These are phyloP conservation scores for Platanthera zijinensis DNA, from an alignment of 106 monocot species.

Conservation along the genomic window DNA sequence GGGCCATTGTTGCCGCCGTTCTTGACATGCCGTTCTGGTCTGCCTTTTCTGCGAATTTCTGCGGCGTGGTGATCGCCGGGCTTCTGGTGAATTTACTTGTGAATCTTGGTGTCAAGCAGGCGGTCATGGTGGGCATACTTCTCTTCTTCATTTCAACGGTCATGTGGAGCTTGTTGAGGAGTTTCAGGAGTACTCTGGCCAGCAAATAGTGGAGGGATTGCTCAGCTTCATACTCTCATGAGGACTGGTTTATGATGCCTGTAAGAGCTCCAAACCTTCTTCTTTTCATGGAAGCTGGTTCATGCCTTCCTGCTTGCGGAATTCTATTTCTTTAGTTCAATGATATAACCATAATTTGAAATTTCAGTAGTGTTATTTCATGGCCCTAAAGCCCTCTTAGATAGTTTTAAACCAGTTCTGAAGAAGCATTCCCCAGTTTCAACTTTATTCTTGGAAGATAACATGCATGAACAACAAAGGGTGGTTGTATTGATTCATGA, in stretches of 20 bases:
- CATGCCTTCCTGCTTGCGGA: too few relatives aligned
- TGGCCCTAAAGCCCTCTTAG: too few relatives aligned
- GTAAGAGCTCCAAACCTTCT: background rate
- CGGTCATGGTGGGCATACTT: constrained; percentile 41
- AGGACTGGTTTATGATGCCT: background rate
- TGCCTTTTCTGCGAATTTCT: constrained; percentile 78
- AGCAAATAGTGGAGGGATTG: constrained; percentile 14
- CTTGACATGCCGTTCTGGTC: constrained; percentile 90
- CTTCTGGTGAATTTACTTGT: constrained; percentile 89
- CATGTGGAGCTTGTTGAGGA: constrained; percentile 74
- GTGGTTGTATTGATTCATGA: too few relatives aligned
- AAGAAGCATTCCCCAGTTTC: too few relatives aligned
- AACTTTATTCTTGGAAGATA: too few relatives aligned
- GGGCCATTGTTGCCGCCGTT: constrained; percentile 71
- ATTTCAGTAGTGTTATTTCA: too few relatives aligned
- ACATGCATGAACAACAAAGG: too few relatives aligned
- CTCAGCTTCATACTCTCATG: background rate
- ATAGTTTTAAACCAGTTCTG: too few relatives aligned
- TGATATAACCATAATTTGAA: too few relatives aligned
- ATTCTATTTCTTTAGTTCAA: too few relatives aligned
- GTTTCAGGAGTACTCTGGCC: constrained; percentile 27
- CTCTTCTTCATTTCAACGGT: constrained; percentile 66
- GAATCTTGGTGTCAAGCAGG: constrained; percentile 83
- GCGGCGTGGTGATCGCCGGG: constrained; percentile 83
- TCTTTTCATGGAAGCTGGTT: too few relatives aligned